Evolutionary conservation across 805 yeast genomes (phyloP).

Genomic region (Dipodascus geniculatus): DNA sequence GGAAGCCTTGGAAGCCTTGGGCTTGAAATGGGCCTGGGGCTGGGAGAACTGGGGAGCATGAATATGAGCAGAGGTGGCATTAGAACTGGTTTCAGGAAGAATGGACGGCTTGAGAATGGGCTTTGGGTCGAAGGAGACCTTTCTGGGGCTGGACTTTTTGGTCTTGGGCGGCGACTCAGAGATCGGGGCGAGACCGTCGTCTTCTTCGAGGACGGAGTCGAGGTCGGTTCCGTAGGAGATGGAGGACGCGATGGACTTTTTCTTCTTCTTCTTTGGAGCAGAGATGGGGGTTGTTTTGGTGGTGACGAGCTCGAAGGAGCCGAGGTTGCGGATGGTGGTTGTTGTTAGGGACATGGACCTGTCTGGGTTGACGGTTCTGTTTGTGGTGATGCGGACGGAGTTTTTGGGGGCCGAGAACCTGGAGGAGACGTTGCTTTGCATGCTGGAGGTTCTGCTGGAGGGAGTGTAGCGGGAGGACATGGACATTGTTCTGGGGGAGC

Average conservation of each 20-base stretch:
- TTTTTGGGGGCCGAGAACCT: neutral
- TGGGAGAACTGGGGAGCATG: too few species aligned
- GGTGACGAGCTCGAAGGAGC: slow-evolving; percentile 25
- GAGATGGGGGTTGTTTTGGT: slow-evolving; percentile 17
- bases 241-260: slow-evolving; percentile 14
- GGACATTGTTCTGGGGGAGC: slow-evolving; percentile 3
- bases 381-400: slow-evolving; percentile 14
- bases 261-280: neutral
- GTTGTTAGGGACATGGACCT: slow-evolving; percentile 27
- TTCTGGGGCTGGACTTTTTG: neutral
- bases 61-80: too few species aligned
- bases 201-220: slow-evolving; percentile 16
- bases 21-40: too few species aligned
- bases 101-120: too few species aligned
- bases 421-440: neutral
- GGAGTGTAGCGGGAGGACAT: slow-evolving; percentile 5
- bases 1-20: too few species aligned
- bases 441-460: neutral
- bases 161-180: neutral
- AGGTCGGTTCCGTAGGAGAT: slow-evolving; percentile 19
- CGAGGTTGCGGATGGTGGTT: slow-evolving; percentile 26
- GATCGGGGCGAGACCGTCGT: too few species aligned
- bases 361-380: slow-evolving; percentile 20
- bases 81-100: too few species aligned
- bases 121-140: neutral